A percentile compares a stretch with the other conserved stretches of the same genome.
phyloP scores from a whole-genome alignment of 352 stramenopile genomes.

The Pythium coloratum region DNA sequence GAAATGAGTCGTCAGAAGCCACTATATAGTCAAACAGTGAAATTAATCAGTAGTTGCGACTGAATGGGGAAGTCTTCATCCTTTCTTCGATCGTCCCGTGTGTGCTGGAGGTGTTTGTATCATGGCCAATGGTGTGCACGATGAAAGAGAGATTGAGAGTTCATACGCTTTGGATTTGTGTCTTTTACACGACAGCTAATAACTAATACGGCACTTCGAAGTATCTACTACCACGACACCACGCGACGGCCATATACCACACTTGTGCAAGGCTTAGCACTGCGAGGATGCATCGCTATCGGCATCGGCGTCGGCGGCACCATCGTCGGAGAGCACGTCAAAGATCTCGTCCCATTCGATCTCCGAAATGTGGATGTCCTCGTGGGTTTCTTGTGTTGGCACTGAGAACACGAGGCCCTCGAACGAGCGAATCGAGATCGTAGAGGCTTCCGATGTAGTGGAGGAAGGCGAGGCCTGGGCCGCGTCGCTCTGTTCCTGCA shows the following conservation, averaged over 20 bases:
- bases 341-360: constrained; percentile 19
- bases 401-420: constrained; percentile 17
- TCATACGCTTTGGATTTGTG: not conserved
- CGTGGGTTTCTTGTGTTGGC: constrained; percentile 3
- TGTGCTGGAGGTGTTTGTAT: too few species aligned
- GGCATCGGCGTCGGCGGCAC: not conserved
- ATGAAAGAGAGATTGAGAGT: not conserved
- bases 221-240: not conserved
- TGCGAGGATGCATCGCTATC: constrained; percentile 11
- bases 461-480: not conserved
- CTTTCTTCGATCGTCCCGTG: too few species aligned
- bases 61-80: too few species aligned
- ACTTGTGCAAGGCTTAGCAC: not conserved
- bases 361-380: constrained; percentile 10
- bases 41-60: too few species aligned
- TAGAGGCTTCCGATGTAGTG: not conserved
- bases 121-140: too few species aligned
- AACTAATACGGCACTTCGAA: not conserved
- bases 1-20: too few species aligned
- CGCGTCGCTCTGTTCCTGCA: constrained; percentile 11
- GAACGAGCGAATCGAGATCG: not conserved
- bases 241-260: constrained; percentile 1
- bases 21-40: too few species aligned
- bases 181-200: not conserved
- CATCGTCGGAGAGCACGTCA: constrained; percentile 18